Evolutionary conservation across 2,329 filamentous ascomycete genomes (phyloP), one percentile per base, ranked within the genome.

Genomic region (Herpotrichia juniperi): DNA sequence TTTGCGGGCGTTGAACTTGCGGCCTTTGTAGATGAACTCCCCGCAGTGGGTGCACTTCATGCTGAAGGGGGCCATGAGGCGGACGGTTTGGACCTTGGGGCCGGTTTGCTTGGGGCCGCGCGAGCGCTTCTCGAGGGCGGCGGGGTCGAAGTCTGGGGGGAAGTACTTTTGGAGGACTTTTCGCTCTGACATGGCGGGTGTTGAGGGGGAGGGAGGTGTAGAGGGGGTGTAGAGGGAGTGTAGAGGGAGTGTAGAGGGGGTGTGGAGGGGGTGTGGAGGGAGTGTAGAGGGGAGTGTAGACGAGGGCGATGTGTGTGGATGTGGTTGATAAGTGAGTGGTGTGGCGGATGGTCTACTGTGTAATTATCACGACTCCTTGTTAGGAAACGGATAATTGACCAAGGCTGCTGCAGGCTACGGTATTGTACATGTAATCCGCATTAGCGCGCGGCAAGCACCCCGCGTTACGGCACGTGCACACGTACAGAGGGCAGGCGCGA

Each of bases 1-100:
- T 69, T 99, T 99, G 30, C 91, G 84, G 2, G 91, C 89, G 76
- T 97, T 97, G 82, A 97, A 97, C 68, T 97, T 97, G 54, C 93
- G 86, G 0, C 93, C 93, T 64, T 91, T 91, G 81, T 96, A 93
- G 68, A 96, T 94, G 78, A 88, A 96, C 75, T 96, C 90, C 67
- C 85, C 85, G 66, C 84, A 87, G 25, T 77, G 75, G 11, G 75
- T 86, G 72, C 90, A 93, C 68, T 87, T 87, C 86, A 93, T 91
- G 46, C 83, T 86, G 76, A 93, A 94, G 3, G 91, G 91, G 0
- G 90, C 88, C 91, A 97, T 97, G 28, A 97, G 81, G 39, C 93
- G 88, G 47, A 97, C 92, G 0, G 88, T 91, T 67, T 96, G 91
- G 8, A 91, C 83, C 63, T 91, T 91, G 0, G 91, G 90, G 0